These are phyloP conservation scores for Ustilaginoidea virens DNA, from an alignment of 2,329 filamentous ascomycete species.

Conservation along the genomic window DNA sequence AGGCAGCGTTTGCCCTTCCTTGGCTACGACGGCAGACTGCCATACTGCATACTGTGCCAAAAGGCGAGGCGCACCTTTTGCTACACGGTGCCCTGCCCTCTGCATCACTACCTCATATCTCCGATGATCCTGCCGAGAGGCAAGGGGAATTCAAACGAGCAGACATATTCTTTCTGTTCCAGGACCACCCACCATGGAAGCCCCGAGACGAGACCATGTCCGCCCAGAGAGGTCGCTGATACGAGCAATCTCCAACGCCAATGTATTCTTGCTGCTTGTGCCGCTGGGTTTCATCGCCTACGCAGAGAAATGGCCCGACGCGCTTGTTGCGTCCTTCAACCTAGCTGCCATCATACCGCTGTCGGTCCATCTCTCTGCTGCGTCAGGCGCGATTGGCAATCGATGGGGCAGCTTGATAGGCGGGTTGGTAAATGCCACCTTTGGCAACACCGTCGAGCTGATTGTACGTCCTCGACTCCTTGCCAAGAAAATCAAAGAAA, in stretches of 20 bases:
- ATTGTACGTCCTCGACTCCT: constrained; percentile 5
- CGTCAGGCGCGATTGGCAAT: constrained; percentile 6
- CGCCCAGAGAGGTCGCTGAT: neutral
- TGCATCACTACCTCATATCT: too few relatives aligned
- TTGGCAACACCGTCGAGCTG: constrained; percentile 7
- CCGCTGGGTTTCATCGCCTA: constrained; percentile 5
- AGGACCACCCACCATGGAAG: too few relatives aligned
- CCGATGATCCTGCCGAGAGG: too few relatives aligned
- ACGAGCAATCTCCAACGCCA: neutral
- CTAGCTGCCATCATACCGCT: constrained; percentile 7
- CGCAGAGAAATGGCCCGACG: constrained; percentile 3
- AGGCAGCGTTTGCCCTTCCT: too few relatives aligned
- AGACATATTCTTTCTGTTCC: too few relatives aligned
- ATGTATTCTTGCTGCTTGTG: constrained; percentile 4
- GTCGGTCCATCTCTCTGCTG: constrained; percentile 6
- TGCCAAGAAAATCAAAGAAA: neutral
- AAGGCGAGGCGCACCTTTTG: too few relatives aligned
- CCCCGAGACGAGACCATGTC: too few relatives aligned
- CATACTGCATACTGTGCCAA: too few relatives aligned
- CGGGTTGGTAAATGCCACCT: constrained; percentile 7
- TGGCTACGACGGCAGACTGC: too few relatives aligned
- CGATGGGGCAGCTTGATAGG: constrained; percentile 6
- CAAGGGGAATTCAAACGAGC: too few relatives aligned
- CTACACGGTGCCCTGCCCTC: too few relatives aligned
- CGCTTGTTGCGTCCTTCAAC: constrained; percentile 4